Evolutionary conservation across 2,329 filamentous ascomycete species (phyloP).

Genomic region (Aspergillus latus): DNA sequence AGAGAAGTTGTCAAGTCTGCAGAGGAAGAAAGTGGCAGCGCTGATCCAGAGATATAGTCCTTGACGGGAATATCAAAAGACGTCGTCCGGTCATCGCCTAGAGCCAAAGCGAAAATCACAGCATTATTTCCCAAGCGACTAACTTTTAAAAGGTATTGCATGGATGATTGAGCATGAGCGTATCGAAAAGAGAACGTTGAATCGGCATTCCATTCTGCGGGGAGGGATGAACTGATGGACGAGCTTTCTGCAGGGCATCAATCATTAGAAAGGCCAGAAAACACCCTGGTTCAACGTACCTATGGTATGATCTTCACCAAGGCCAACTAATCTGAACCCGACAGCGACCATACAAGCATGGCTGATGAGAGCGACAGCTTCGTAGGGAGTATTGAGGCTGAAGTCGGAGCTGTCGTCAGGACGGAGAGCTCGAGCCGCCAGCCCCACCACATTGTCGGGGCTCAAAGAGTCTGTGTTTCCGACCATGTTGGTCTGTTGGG

Average conservation of each 20-base stretch:
- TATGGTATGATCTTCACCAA: constrained; percentile 77
- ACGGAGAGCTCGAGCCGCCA: constrained; percentile 34
- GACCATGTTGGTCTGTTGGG: constrained; percentile 12
- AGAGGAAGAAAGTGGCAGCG: constrained; percentile 52
- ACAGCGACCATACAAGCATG: constrained; percentile 81
- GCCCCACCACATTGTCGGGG: constrained; percentile 30
- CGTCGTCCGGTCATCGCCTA: constrained; percentile 78
- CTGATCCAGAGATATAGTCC: constrained; percentile 70
- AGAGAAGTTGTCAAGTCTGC: constrained; percentile 36
- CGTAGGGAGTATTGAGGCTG: constrained; percentile 57
- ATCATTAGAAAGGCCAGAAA: neutral
- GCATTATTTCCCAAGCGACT: constrained; percentile 79
- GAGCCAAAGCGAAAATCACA: constrained; percentile 75
- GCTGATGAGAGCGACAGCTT: constrained; percentile 78
- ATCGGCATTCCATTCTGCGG: constrained; percentile 75
- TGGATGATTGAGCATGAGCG: constrained; percentile 78
- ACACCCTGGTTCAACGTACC: constrained; percentile 46
- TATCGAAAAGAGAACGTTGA: constrained; percentile 80
- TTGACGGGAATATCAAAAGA: constrained; percentile 71
- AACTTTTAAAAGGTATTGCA: constrained; percentile 78
- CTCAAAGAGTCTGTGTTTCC: constrained; percentile 27
- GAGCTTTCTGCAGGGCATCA: constrained; percentile 26
- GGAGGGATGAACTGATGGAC: constrained; percentile 53
- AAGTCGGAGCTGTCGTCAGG: constrained; percentile 26
- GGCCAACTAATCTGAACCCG: constrained; percentile 76